Evolutionary conservation across 371 early-diverging fungal genomes (phyloP), one percentile per base, ranked within the genome.

Genomic region (Mortierella sp.): DNA sequence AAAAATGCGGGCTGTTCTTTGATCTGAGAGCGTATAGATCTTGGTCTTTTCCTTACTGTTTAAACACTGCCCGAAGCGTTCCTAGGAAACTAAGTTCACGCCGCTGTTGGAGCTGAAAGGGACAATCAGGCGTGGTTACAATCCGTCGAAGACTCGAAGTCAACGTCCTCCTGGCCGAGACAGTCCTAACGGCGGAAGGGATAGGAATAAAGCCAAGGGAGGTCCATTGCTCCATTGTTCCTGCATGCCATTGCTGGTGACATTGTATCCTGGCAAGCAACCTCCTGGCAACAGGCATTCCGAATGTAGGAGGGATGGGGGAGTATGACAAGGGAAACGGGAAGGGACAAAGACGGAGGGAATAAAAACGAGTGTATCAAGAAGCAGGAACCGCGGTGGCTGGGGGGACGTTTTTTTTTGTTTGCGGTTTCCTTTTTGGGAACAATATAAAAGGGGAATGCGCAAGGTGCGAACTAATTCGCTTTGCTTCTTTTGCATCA

Each of bases 1-100:
- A n/a, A n/a, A n/a, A n/a, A n/a, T n/a, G 3, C 12, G 15, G 52
- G 21, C 21, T 24, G n/a, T 21, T 26, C 26, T 24, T 0, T 21
- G 42, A 12, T 34, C 37, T 14, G 37, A 34, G 34, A 34, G 34
- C 34, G 11, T 34, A 34, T 34, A 11, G 34, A 34, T 34, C n/a
- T n/a, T n/a, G n/a, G n/a, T n/a, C n/a, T n/a, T n/a, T n/a, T n/a
- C 1, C 64, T 19, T 69, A 75, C 78, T 78, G 70, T 47, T 78
- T 56, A 34, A 78, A 78, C 15, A 78, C 78, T 0, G 78, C 78
- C 21, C 60, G 66, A 0, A 78, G 56, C 2, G 78, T 78, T 0
- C 78, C 78, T 56, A 78, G 12, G 23, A 78, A 70, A 51, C 78
- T 62, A 14, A 78, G 56, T 7, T 51, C 62, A 27, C 78, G 70